These are phyloP conservation scores for Colletotrichum coccodes DNA, from an alignment of 2,329 filamentous ascomycete genomes.

Conservation along the genomic window DNA sequence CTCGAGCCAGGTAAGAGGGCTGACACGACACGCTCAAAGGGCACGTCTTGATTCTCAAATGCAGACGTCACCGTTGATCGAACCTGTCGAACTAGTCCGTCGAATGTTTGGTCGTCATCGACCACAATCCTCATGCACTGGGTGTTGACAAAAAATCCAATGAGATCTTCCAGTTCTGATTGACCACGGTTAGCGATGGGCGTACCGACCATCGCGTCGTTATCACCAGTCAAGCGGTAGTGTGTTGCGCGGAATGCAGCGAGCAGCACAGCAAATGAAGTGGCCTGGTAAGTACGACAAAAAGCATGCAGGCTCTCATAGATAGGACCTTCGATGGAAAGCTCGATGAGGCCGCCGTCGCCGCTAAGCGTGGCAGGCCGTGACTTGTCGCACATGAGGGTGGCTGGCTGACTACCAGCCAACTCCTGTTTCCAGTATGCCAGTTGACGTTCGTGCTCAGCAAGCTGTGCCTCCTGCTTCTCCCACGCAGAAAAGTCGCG, in stretches of 20 bases:
- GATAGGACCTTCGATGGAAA: conserved; percentile 23
- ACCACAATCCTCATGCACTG: conserved; percentile 36
- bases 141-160: conserved; percentile 39
- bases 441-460: not conserved
- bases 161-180: conserved; percentile 17
- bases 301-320: conserved; percentile 19
- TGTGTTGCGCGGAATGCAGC: conserved; percentile 29
- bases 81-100: not conserved
- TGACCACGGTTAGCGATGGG: conserved; percentile 27
- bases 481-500: not conserved
- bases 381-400: conserved; percentile 8
- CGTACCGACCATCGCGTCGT: conserved; percentile 17
- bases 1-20: conserved; percentile 2
- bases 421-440: conserved; percentile 3
- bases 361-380: conserved; percentile 33
- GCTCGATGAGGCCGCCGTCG: conserved; percentile 4
- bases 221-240: conserved; percentile 34
- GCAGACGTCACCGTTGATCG: conserved; percentile 14
- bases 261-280: conserved; percentile 30
- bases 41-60: conserved; percentile 37
- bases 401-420: conserved; percentile 42
- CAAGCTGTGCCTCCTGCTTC: not conserved
- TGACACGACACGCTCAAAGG: conserved; percentile 8
- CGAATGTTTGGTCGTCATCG: conserved; percentile 4
- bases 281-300: conserved; percentile 20